phyloP scores from a whole-genome alignment of 352 stramenopile genomes.

The Phytophthora macrochlamydospora region DNA sequence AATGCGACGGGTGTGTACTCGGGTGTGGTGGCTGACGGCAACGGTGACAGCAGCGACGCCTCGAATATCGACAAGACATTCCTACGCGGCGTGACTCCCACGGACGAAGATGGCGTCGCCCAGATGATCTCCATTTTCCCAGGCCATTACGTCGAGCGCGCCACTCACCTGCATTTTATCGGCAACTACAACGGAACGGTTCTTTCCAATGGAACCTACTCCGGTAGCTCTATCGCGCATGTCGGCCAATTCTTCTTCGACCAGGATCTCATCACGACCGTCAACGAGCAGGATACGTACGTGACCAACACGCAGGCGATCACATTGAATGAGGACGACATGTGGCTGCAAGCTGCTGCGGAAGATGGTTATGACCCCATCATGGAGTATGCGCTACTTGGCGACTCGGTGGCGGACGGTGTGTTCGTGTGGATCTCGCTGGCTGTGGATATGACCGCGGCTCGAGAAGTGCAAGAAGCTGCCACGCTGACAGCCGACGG shows the following conservation, averaged over 20 bases:
- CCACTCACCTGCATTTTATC: conserved; percentile 28
- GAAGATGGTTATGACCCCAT: conserved; percentile 19
- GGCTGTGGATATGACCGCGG: conserved; percentile 25
- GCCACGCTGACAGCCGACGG: conserved; percentile 15
- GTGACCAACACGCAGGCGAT: conserved; percentile 18
- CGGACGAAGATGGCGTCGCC: conserved; percentile 26
- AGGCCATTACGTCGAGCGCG: conserved; percentile 25
- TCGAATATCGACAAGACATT: conserved; percentile 30
- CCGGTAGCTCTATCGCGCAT: conserved; percentile 20
- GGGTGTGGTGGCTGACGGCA: conserved; percentile 25
- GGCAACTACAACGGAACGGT: conserved; percentile 24
- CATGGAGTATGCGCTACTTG: conserved; percentile 18
- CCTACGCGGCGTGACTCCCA: conserved; percentile 24
- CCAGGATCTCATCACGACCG: conserved; percentile 25
- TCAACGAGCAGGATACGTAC: conserved; percentile 14
- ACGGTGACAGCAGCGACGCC: conserved; percentile 19
- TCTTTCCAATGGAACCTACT: conserved; percentile 29
- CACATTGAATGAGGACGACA: conserved; percentile 24
- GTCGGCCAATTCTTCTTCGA: conserved; percentile 38
- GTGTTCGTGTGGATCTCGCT: conserved; percentile 30
- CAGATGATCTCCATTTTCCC: conserved; percentile 32
- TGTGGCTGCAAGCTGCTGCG: conserved; percentile 4
- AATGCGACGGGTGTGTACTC: conserved; percentile 35
- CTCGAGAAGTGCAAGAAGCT: conserved; percentile 14
- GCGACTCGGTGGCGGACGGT: conserved; percentile 13